A percentile compares a stretch with the other conserved stretches of the same genome.
Conservation (phyloP, 768 basidiomycete genomes). For the Megacollybia marginata region DNA sequence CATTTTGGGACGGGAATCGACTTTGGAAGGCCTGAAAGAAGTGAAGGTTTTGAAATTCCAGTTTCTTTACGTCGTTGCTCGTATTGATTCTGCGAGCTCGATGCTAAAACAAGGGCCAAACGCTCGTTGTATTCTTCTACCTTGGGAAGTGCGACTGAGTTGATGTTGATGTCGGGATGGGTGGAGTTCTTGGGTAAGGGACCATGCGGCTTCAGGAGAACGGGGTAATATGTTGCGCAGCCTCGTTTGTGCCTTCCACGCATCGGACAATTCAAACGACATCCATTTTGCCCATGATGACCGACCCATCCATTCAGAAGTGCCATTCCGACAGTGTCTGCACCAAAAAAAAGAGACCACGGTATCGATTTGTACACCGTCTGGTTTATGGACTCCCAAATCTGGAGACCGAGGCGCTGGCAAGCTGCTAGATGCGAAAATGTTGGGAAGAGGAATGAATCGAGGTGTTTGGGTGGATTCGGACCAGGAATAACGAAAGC, state of each 20-base stretch:
- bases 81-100: not conserved
- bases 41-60: not conserved
- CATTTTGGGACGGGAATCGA: constrained; percentile 1
- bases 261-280: not conserved
- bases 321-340: not conserved
- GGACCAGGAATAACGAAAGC: constrained; percentile 23
- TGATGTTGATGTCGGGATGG: not conserved
- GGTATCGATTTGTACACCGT: not conserved
- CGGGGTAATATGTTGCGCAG: not conserved
- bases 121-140: not conserved
- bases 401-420: not conserved
- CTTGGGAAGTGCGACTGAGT: not conserved
- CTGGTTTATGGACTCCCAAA: not conserved
- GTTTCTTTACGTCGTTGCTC: not conserved
- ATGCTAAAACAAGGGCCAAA: not conserved
- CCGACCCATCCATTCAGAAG: not conserved
- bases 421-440: constrained; percentile 23
- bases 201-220: not conserved
- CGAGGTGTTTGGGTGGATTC: constrained; percentile 22
- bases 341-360: not conserved
- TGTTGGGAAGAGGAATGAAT: constrained; percentile 22
- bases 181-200: not conserved
- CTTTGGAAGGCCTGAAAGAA: not conserved
- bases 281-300: constrained; percentile 4
- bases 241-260: not conserved